Percentiles rank a stretch among this genome's conserved stretches.
Evolutionary conservation across 768 basidiomycete genomes (phyloP).

Genomic region (Dictyophora rubrovolvata): DNA sequence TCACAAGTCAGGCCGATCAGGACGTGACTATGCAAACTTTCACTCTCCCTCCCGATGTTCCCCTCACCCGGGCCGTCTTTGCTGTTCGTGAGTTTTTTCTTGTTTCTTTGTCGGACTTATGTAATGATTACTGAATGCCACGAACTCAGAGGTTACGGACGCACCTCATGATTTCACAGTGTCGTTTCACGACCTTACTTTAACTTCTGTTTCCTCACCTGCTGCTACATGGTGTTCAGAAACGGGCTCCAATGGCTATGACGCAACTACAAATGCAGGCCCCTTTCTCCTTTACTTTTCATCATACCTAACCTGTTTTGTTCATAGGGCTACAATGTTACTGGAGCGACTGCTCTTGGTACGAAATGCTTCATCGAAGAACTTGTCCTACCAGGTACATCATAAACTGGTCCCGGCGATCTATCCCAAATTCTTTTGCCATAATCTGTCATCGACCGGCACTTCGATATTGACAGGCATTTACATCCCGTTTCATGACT

Average conservation of each 20-base stretch:
- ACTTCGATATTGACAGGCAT: background rate
- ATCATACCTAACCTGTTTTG: background rate
- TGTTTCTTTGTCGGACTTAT: background rate
- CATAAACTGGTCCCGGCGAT: background rate
- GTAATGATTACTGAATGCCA: background rate
- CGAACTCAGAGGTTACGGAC: background rate
- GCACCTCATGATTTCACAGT: constrained; percentile 5
- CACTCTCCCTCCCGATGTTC: background rate
- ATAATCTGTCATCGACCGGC: too few species aligned
- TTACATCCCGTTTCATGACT: background rate
- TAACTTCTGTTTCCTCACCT: background rate
- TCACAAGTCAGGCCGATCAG: background rate
- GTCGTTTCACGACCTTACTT: background rate
- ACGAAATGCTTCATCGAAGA: constrained; percentile 1
- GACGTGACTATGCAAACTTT: background rate
- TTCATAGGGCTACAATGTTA: constrained; percentile 2
- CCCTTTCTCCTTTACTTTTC: background rate
- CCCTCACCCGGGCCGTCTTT: constrained; percentile 3
- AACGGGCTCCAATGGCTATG: constrained; percentile 2
- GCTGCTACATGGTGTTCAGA: background rate
- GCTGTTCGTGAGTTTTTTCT: constrained; percentile 1
- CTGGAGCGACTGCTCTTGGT: background rate
- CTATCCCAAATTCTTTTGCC: background rate
- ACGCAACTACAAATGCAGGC: background rate
- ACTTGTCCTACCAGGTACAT: background rate